Evolutionary conservation across 2,329 filamentous ascomycete species (phyloP).

Genomic region (Pseudogymnoascus destructans): DNA sequence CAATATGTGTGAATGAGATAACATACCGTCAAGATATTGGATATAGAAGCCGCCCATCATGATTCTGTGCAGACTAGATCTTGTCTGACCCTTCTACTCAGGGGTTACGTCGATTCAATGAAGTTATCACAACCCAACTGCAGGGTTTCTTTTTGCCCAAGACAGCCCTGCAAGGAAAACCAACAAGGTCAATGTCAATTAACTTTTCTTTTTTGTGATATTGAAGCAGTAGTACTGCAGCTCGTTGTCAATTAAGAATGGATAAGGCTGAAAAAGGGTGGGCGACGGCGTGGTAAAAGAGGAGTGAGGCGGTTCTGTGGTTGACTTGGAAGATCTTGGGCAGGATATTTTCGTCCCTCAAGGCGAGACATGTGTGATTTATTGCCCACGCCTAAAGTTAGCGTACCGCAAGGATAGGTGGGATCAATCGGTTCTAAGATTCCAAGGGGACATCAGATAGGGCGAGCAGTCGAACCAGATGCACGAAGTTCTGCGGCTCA

Average conservation of each 20-base stretch:
- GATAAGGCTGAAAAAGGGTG: slow-evolving; percentile 24
- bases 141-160: slow-evolving; percentile 19
- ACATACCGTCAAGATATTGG: slow-evolving; percentile 64
- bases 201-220: slow-evolving; percentile 8
- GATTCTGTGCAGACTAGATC: slow-evolving; percentile 10
- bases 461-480: slow-evolving; percentile 27
- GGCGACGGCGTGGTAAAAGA: slow-evolving; percentile 24
- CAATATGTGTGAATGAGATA: slow-evolving; percentile 12
- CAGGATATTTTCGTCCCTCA: slow-evolving; percentile 32
- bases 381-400: slow-evolving; percentile 35
- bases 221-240: slow-evolving; percentile 5
- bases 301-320: slow-evolving; percentile 26
- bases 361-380: slow-evolving; percentile 52
- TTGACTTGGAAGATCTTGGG: slow-evolving; percentile 24
- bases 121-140: slow-evolving; percentile 9
- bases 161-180: slow-evolving; percentile 28
- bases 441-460: slow-evolving; percentile 27
- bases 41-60: slow-evolving; percentile 35
- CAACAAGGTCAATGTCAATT: slow-evolving; percentile 19
- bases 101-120: not conserved
- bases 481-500: slow-evolving; percentile 46
- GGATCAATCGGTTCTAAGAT: slow-evolving; percentile 21
- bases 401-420: slow-evolving; percentile 25
- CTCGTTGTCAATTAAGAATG: slow-evolving; percentile 16
- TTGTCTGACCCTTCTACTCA: slow-evolving; percentile 7